Base-by-base conservation (phyloP, 2,329 filamentous ascomycete genomes). In the Clarireedia hainanense region DNA sequence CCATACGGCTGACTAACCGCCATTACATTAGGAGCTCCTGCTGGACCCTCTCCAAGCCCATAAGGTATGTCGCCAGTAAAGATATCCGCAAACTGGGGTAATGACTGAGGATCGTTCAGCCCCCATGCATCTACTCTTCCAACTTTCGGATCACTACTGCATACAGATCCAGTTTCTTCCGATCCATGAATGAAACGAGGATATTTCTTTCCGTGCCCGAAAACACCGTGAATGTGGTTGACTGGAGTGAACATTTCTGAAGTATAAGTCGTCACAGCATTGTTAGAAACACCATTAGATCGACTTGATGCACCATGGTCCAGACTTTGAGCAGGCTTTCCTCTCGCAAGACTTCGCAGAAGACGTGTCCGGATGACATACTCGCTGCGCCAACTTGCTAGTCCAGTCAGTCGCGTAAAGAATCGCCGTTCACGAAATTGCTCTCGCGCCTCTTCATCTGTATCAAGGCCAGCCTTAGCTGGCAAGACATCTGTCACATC, bases 371-470 rank as follows among this genome's bases (percentile, higher is more conserved):
- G 81, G 56, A 96, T 74, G 48, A 97, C 86, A 67, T 97, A 99
- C 71, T 99, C 94, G 71, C 89, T 96, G 63, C 92, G 83, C 92
- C 94, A 97, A 7, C 91, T 94, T n/a, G 91, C 88, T 59, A 91
- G 74, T 3, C 84, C 79, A 9, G 89, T 95, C 54, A 99, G 78
- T 45, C 91, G 84, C 15, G 88, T 83, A 67, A 97, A 99, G 61
- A 83, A 81, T 46, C 91, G 87, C 63, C 82, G 81, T 67, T 94
- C 88, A 27, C 82, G 80, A 46, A 91, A 74, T 54, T 70, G 71
- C 65, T 82, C 83, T 53, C 73, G 71, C 47, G 72, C 70, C 37
- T 81, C 73, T 23, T 76, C 74, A 60, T 60, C 69, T 65, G 57
- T 71, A 37, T 68, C 70, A 36, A 17, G 24, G 42, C 20, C 36